Evolutionary conservation across 805 yeast genomes (phyloP).

Genomic region (Candida saitoana): DNA sequence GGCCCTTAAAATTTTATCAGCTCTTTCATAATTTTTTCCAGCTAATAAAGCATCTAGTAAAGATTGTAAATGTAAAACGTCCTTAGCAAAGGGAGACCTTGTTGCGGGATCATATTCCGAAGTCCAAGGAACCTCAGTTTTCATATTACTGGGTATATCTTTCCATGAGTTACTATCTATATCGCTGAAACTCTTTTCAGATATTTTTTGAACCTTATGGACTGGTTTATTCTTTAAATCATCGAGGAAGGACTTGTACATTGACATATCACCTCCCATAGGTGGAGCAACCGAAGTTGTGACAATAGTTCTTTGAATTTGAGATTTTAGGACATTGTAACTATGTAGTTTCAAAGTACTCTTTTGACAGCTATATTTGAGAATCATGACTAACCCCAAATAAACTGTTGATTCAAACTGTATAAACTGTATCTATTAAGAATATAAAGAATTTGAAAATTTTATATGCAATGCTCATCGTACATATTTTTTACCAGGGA

Average conservation of each 20-base stretch:
- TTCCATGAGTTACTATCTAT: slow-evolving; percentile 1
- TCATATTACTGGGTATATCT: slow-evolving; percentile 6
- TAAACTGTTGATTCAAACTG: neutral
- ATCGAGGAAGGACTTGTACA: slow-evolving; percentile 11
- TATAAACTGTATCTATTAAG: too few relatives aligned
- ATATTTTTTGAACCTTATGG: neutral
- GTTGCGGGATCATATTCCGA: slow-evolving; percentile 38
- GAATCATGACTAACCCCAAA: neutral
- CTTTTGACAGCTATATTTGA: neutral
- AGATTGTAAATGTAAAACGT: slow-evolving; percentile 67
- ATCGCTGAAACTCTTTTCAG: slow-evolving; percentile 2
- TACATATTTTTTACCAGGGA: neutral
- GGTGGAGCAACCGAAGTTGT: slow-evolving; percentile 1
- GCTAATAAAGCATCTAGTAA: slow-evolving; percentile 74
- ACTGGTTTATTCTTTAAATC: slow-evolving; percentile 10
- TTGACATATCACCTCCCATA: slow-evolving; percentile 10
- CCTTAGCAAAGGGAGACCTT: slow-evolving; percentile 47
- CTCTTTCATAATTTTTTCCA: slow-evolving; percentile 63
- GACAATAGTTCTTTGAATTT: slow-evolving; percentile 3
- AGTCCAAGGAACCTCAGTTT: slow-evolving; percentile 28
- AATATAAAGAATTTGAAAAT: too few relatives aligned
- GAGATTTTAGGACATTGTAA: neutral
- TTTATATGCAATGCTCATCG: slow-evolving; percentile 2
- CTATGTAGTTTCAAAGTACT: neutral
- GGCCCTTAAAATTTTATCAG: slow-evolving; percentile 62